phyloP scores from a whole-genome alignment of 2,329 filamentous ascomycete genomes.

The Rutstroemia sp. region DNA sequence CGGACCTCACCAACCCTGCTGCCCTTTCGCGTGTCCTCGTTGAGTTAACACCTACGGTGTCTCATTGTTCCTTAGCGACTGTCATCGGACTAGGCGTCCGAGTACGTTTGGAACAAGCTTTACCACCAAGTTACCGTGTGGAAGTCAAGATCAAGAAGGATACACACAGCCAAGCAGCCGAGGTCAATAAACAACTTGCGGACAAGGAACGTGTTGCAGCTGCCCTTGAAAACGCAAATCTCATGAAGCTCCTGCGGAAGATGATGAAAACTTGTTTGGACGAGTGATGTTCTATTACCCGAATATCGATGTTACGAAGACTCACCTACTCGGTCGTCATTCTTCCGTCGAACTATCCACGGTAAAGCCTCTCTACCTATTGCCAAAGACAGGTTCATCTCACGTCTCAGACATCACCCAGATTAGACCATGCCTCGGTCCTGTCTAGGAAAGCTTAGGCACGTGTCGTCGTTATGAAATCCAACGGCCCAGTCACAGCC shows the following conservation, averaged over 20 bases:
- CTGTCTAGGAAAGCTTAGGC: no score
- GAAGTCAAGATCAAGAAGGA: constrained; percentile 94
- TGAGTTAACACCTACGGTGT: constrained; percentile 91
- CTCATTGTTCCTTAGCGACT: constrained; percentile 92
- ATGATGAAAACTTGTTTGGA: constrained; percentile 75
- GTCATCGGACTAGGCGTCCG: constrained; percentile 92
- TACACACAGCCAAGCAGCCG: constrained; percentile 89
- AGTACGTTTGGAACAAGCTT: constrained; percentile 80
- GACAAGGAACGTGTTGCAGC: constrained; percentile 97
- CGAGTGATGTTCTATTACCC: background rate
- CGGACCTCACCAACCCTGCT: constrained; percentile 43
- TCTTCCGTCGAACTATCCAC: no score
- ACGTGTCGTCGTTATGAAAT: no score
- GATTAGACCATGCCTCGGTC: no score
- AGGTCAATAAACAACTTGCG: constrained; percentile 92
- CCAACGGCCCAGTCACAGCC: no score
- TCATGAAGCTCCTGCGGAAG: constrained; percentile 82
- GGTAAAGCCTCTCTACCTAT: no score
- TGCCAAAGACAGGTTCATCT: no score
- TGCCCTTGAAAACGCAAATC: constrained; percentile 84
- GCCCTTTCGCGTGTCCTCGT: constrained; percentile 70
- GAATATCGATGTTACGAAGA: background rate
- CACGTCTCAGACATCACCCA: no score
- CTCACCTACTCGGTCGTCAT: no score
- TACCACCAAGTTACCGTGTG: constrained; percentile 85